These are phyloP conservation scores for Paraphoma sp. DNA, from an alignment of 2,329 filamentous ascomycete species.

Conservation along the genomic window DNA sequence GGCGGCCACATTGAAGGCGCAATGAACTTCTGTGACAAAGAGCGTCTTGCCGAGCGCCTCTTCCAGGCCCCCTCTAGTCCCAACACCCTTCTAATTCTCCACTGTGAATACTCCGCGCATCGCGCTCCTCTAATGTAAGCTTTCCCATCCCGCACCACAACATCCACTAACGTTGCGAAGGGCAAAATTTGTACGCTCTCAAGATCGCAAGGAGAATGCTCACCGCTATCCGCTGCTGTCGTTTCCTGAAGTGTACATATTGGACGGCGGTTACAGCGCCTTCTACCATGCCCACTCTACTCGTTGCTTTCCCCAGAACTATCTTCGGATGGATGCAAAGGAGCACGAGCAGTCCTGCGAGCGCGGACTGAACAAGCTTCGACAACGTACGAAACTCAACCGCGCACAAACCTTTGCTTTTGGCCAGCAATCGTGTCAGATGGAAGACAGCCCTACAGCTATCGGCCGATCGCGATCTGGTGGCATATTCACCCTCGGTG, in stretches of 20 bases:
- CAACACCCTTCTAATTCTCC: constrained; percentile 85
- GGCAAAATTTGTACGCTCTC: constrained; percentile 87
- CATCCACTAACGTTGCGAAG: constrained; percentile 41
- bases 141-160: neutral
- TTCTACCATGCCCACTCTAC: constrained; percentile 83
- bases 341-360: constrained; percentile 93
- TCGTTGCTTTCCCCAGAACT: constrained; percentile 91
- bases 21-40: constrained; percentile 97
- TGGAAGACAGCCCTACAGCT: constrained; percentile 68
- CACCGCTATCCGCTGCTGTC: constrained; percentile 86
- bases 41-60: constrained; percentile 78
- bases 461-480: constrained; percentile 42
- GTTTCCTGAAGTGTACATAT: constrained; percentile 97
- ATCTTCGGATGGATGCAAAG: constrained; percentile 94
- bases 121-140: constrained; percentile 86
- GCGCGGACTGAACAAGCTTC: constrained; percentile 90
- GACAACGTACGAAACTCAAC: constrained; percentile 83
- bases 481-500: constrained; percentile 37
- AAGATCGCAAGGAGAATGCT: constrained; percentile 84
- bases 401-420: constrained; percentile 96
- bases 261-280: constrained; percentile 93
- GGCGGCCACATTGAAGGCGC: constrained; percentile 94
- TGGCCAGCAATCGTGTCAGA: constrained; percentile 70
- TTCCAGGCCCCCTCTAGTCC: constrained; percentile 70
- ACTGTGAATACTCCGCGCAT: constrained; percentile 98